Evolutionary conservation across 2,329 filamentous ascomycete genomes (phyloP).

Genomic region (Lecanicillium sp.): DNA sequence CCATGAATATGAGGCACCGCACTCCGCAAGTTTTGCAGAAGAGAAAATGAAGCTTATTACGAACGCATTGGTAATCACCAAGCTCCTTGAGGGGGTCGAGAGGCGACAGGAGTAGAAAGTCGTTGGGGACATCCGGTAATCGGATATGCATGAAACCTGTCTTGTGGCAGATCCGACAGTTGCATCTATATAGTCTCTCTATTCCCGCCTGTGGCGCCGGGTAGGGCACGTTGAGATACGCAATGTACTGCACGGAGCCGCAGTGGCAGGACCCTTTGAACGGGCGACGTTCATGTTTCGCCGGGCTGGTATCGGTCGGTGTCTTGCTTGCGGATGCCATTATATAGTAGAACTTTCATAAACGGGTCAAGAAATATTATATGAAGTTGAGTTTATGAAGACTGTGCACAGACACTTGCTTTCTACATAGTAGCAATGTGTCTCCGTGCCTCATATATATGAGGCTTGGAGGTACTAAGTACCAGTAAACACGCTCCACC

Average conservation of each 20-base stretch:
- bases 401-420: no score
- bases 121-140: constrained; percentile 22
- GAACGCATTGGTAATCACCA: constrained; percentile 30
- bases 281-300: background rate
- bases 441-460: no score
- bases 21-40: constrained; percentile 40
- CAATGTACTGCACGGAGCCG: constrained; percentile 30
- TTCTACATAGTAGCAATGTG: no score
- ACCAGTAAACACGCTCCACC: no score
- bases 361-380: no score
- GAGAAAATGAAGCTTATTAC: constrained; percentile 28
- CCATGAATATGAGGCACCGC: constrained; percentile 31
- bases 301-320: no score
- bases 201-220: background rate
- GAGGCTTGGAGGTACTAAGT: no score
- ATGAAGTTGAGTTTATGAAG: no score
- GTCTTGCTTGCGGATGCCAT: no score
- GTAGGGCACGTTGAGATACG: constrained; percentile 31
- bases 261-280: constrained; percentile 35
- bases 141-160: constrained; percentile 38
- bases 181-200: constrained; percentile 28
- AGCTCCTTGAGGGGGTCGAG: constrained; percentile 26
- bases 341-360: no score
- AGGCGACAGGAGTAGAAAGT: constrained; percentile 40
- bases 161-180: constrained; percentile 42